Percentiles rank a stretch among this genome's conserved stretches.
phyloP scores from a whole-genome alignment of 2,329 filamentous ascomycete species.

The Ambrosiella cleistominuta region DNA sequence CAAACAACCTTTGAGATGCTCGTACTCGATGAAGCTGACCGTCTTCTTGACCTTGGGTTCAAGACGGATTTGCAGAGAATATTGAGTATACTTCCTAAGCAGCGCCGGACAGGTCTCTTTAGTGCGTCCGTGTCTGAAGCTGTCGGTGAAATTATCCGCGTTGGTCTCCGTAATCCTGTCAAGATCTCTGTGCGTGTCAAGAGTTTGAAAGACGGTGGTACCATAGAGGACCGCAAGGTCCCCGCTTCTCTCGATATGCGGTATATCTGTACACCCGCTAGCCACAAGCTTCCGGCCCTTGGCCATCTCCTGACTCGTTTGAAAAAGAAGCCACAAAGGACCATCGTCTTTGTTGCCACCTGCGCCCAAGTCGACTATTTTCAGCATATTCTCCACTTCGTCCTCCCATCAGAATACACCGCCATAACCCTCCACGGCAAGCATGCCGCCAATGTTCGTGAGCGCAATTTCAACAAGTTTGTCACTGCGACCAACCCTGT shows the following conservation, averaged over 20 bases:
- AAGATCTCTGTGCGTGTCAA: conserved; percentile 91
- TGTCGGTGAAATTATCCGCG: conserved; percentile 78
- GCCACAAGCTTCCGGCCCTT: conserved; percentile 63
- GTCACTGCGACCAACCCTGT: conserved; percentile 55
- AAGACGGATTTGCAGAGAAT: conserved; percentile 81
- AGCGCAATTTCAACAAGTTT: conserved; percentile 75
- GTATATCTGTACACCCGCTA: conserved; percentile 58
- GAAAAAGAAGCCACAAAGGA: conserved; percentile 60
- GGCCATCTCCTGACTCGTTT: conserved; percentile 51
- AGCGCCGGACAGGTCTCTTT: conserved; percentile 81
- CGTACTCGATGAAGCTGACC: conserved; percentile 86
- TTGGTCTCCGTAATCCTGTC: conserved; percentile 83
- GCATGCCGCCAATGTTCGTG: conserved; percentile 69
- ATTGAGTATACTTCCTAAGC: conserved; percentile 69
- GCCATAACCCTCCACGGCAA: conserved; percentile 82
- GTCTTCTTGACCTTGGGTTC: conserved; percentile 83
- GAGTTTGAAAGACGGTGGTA: conserved; percentile 44
- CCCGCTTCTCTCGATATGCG: conserved; percentile 87
- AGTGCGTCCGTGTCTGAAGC: conserved; percentile 93
- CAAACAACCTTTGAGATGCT: conserved; percentile 82
- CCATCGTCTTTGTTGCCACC: conserved; percentile 82
- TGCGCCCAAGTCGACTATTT: conserved; percentile 94
- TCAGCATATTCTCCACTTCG: conserved; percentile 54
- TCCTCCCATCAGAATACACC: conserved; percentile 51
- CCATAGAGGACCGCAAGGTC: conserved; percentile 64